A percentile compares a stretch with the other conserved stretches of the same genome.
These are phyloP conservation scores for Xylaria curta DNA, from an alignment of 495 filamentous ascomycete genomes.

Conservation along the genomic window DNA sequence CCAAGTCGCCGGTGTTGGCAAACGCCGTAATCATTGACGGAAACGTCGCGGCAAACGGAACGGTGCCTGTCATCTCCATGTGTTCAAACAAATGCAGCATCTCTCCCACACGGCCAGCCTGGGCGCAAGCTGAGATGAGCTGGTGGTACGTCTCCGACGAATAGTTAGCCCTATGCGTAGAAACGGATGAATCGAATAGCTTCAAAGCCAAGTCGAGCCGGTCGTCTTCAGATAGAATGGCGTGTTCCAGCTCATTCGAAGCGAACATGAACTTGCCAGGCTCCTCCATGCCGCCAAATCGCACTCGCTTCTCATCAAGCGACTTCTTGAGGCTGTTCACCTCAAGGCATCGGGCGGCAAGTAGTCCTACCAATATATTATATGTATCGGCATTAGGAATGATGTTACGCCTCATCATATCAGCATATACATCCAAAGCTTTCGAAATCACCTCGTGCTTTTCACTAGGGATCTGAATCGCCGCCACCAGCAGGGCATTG, in stretches of 20 bases:
- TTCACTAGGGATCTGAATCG: slow-evolving; percentile 73
- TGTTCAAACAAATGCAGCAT: slow-evolving; percentile 90
- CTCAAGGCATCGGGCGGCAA: slow-evolving; percentile 79
- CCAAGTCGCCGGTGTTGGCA: slow-evolving; percentile 76
- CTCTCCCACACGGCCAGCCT: slow-evolving; percentile 75
- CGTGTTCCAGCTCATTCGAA: slow-evolving; percentile 82
- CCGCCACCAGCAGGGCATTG: slow-evolving; percentile 85
- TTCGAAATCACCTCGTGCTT: slow-evolving; percentile 83
- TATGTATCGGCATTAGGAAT: slow-evolving; percentile 84
- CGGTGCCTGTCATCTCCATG: slow-evolving; percentile 78
- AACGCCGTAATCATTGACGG: slow-evolving; percentile 93
- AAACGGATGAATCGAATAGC: slow-evolving; percentile 77
- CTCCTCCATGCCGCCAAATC: slow-evolving; percentile 87
- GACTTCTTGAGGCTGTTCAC: slow-evolving; percentile 69
- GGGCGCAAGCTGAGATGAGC: slow-evolving; percentile 84
- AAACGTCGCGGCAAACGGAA: slow-evolving; percentile 80
- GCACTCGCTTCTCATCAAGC: slow-evolving; percentile 75
- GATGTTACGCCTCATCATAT: slow-evolving; percentile 90
- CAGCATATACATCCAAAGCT: slow-evolving; percentile 91
- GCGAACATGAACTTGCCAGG: slow-evolving; percentile 88
- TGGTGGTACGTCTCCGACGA: slow-evolving; percentile 75
- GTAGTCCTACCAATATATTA: slow-evolving; percentile 79
- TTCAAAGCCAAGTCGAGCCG: slow-evolving; percentile 82
- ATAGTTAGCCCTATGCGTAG: slow-evolving; percentile 63
- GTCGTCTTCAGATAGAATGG: slow-evolving; percentile 83